Percentiles rank a stretch among this genome's conserved stretches.
phyloP scores from a whole-genome alignment of 2,329 filamentous ascomycete genomes.

The Kalaharituber pfeilii region DNA sequence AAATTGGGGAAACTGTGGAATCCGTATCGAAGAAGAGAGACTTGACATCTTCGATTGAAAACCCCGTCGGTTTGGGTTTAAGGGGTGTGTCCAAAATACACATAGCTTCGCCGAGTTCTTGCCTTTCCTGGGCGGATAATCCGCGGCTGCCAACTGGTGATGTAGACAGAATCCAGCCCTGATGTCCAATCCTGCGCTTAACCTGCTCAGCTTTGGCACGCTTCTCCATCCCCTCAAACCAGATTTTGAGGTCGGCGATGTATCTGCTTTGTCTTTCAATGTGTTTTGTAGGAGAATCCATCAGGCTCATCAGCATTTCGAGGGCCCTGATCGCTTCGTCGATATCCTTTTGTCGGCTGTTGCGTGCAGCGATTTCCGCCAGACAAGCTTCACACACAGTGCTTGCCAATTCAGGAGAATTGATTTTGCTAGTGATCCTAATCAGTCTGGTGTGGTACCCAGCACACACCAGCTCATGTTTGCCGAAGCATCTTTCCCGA shows the following conservation, averaged over 20 bases:
- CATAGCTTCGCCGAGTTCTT: not conserved
- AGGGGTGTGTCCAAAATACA: not conserved
- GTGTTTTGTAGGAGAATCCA: not conserved
- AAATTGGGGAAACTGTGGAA: no score
- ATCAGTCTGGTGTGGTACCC: not conserved
- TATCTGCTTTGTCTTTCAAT: not conserved
- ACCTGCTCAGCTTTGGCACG: slow-evolving; percentile 1
- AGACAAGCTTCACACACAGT: not conserved
- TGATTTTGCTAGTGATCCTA: not conserved
- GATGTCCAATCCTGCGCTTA: not conserved
- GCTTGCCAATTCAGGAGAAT: not conserved
- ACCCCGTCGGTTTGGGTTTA: no score
- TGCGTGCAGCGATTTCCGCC: not conserved
- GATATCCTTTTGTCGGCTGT: not conserved
- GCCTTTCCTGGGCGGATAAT: not conserved
- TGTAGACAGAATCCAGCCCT: not conserved
- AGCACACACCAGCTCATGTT: not conserved
- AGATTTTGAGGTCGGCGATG: not conserved
- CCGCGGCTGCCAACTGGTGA: slow-evolving; percentile 9
- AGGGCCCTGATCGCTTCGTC: not conserved
- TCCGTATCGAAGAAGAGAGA: no score
- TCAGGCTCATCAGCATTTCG: not conserved
- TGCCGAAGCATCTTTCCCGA: not conserved
- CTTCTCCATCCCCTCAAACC: not conserved
- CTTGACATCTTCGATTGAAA: no score